These are phyloP conservation scores for Ophiostoma australiae DNA, from an alignment of 2,329 filamentous ascomycete genomes.

Conservation along the genomic window DNA sequence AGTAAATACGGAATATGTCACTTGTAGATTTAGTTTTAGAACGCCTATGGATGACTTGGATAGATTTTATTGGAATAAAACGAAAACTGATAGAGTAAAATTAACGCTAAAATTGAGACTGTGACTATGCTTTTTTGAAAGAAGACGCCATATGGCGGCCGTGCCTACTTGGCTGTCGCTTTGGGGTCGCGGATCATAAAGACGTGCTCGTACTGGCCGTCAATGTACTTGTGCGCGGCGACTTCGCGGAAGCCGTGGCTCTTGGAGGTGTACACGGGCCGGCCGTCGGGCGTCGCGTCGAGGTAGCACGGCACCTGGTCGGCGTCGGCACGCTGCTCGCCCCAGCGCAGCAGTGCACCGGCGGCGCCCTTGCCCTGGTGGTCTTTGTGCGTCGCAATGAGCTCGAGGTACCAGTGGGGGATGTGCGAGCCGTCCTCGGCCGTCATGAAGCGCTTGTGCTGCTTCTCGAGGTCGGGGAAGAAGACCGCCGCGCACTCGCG, in stretches of 20 bases:
- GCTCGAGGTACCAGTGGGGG: conserved; percentile 47
- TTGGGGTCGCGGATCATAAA: conserved; percentile 35
- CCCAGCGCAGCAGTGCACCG: conserved; percentile 44
- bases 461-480: conserved; percentile 37
- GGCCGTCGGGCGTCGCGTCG: conserved; percentile 47
- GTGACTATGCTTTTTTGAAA: background rate
- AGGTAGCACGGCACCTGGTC: conserved; percentile 44
- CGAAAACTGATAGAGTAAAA: background rate
- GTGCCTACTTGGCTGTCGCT: background rate
- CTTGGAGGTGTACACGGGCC: conserved; percentile 40
- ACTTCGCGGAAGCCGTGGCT: conserved; percentile 44
- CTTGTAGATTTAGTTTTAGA: no score
- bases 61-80: background rate
- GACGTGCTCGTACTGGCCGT: conserved; percentile 33
- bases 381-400: conserved; percentile 41
- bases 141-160: no score
- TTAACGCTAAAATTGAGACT: background rate
- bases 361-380: conserved; percentile 46
- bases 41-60: no score
- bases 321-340: conserved; percentile 42
- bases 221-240: conserved; percentile 37
- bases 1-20: background rate
- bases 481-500: conserved; percentile 37
- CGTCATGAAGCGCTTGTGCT: conserved; percentile 39
- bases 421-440: conserved; percentile 28